phyloP scores from a whole-genome alignment of 108 stramenopile species.

The Cyclostephanos tholiformis region DNA sequence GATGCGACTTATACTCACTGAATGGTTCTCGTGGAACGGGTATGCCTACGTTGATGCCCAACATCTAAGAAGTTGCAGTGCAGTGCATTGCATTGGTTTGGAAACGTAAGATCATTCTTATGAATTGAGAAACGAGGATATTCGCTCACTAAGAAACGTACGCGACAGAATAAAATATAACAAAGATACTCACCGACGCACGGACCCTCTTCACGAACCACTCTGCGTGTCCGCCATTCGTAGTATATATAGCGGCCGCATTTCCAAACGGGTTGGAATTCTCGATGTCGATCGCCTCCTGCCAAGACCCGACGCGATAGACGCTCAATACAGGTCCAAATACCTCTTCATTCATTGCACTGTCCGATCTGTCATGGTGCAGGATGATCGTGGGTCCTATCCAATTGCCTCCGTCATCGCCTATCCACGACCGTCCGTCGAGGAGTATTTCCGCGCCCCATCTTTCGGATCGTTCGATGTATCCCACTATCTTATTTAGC shows the following conservation, averaged over 20 bases:
- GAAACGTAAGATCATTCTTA: neutral
- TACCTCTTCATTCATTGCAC: constrained; percentile 88
- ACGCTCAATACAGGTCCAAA: constrained; percentile 94
- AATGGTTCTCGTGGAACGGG: constrained; percentile 96
- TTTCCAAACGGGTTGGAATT: constrained; percentile 95
- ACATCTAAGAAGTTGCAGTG: constrained; percentile 44
- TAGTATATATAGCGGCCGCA: constrained; percentile 94
- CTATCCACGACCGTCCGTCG: constrained; percentile 89
- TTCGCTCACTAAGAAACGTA: neutral
- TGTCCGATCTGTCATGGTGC: constrained; percentile 70
- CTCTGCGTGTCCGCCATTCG: constrained; percentile 89
- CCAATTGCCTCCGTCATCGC: constrained; percentile 64
- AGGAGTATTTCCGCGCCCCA: constrained; percentile 84
- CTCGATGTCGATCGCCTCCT: constrained; percentile 93
- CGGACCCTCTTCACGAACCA: constrained; percentile 90
- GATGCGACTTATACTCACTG: constrained; percentile 7
- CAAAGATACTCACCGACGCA: constrained; percentile 47
- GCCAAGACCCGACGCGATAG: constrained; percentile 75
- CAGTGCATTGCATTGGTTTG: constrained; percentile 1
- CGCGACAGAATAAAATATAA: neutral
- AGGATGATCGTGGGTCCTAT: constrained; percentile 92
- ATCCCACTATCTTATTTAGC: constrained; percentile 76
- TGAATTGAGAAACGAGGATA: neutral
- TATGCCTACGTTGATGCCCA: constrained; percentile 89
- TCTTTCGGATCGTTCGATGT: constrained; percentile 82